Percentiles rank a stretch among this genome's conserved stretches.
Conservation (phyloP, 257 asterid species). For the Solanum habrochaites region DNA sequence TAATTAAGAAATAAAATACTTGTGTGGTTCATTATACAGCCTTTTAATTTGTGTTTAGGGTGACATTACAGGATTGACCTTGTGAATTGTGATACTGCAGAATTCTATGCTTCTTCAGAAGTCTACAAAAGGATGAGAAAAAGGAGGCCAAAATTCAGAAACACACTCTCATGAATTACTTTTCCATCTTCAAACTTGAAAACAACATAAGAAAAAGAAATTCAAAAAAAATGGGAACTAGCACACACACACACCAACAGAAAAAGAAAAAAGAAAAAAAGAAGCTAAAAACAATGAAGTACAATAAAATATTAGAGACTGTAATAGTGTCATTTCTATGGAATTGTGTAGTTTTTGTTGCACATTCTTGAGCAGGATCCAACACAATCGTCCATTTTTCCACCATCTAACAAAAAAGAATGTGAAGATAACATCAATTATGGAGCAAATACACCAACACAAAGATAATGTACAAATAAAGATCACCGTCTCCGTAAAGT, state of each 20-base stretch:
- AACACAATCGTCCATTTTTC: conserved; percentile 66
- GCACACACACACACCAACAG: not conserved
- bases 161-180: not conserved
- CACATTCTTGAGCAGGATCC: conserved; percentile 80
- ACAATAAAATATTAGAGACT: not conserved
- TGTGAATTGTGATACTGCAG: not conserved
- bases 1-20: not conserved
- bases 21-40: too few relatives aligned
- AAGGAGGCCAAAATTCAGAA: not conserved
- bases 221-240: not conserved
- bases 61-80: not conserved
- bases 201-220: not conserved
- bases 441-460: not conserved
- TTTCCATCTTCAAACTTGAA: not conserved
- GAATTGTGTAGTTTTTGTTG: conserved; percentile 39
- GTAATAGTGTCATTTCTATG: not conserved
- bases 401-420: conserved; percentile 41
- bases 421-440: not conserved
- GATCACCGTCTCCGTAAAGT: not conserved
- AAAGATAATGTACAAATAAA: not conserved
- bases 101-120: not conserved
- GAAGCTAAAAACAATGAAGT: not conserved
- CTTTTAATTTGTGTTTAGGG: not conserved
- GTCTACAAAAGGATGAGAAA: not conserved
- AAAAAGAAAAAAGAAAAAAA: too few relatives aligned